Percentiles rank a stretch among this genome's conserved stretches.
phyloP scores from a whole-genome alignment of 306 rosid species.

The Pterocarpus santalinus region DNA sequence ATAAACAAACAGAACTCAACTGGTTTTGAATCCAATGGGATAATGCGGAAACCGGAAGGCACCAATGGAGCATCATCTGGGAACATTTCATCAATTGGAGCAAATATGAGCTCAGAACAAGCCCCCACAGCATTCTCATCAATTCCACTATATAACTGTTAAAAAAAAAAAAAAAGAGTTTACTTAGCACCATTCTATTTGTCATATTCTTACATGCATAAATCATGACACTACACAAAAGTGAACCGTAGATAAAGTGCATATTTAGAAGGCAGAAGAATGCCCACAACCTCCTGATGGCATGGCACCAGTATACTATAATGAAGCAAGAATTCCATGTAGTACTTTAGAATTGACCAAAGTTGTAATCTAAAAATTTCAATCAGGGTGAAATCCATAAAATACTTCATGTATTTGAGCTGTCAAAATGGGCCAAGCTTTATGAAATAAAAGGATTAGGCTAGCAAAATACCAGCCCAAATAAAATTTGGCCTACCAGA shows the following conservation, averaged over 20 bases:
- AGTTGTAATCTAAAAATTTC: too few species aligned
- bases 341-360: too few species aligned
- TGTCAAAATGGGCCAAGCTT: too few species aligned
- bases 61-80: slow-evolving; percentile 87
- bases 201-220: neutral
- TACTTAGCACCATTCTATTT: neutral
- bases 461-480: too few species aligned
- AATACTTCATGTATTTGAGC: too few species aligned
- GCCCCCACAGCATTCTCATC: slow-evolving; percentile 87
- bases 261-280: neutral
- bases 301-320: too few species aligned
- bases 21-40: slow-evolving; percentile 78
- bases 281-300: neutral
- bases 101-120: slow-evolving; percentile 88
- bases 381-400: too few species aligned
- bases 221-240: neutral
- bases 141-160: slow-evolving; percentile 80
- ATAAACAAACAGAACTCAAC: slow-evolving; percentile 60
- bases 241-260: slow-evolving; percentile 13
- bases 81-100: slow-evolving; percentile 92
- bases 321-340: too few species aligned
- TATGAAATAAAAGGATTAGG: too few species aligned
- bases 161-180: neutral
- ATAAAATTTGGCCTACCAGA: too few species aligned
- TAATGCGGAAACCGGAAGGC: slow-evolving; percentile 84